These are phyloP conservation scores for Pseudogymnoascus sp. DNA, from an alignment of 2,329 filamentous ascomycete species.

Conservation along the genomic window DNA sequence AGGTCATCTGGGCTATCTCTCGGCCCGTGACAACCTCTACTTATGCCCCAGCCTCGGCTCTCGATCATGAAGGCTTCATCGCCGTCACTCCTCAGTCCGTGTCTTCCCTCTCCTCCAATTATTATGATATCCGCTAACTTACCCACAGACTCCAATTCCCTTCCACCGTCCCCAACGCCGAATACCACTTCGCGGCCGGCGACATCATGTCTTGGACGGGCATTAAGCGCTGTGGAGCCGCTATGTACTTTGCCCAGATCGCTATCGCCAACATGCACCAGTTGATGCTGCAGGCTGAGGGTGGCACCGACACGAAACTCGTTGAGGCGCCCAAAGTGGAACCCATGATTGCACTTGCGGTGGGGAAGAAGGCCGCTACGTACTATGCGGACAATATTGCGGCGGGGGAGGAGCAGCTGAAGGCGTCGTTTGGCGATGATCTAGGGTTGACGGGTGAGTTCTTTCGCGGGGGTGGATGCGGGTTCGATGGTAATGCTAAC, in stretches of 20 bases:
- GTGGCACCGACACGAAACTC: constrained; percentile 37
- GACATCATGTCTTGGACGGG: constrained; percentile 66
- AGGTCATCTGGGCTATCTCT: constrained; percentile 63
- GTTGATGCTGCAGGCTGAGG: constrained; percentile 41
- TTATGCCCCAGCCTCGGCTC: constrained; percentile 50
- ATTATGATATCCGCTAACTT: constrained; percentile 8
- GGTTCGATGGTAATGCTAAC: background rate
- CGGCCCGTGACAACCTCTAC: constrained; percentile 52
- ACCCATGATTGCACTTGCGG: constrained; percentile 61
- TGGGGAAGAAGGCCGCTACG: constrained; percentile 61
- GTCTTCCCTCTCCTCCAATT: background rate
- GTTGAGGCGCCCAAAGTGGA: constrained; percentile 45
- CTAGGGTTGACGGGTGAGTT: constrained; percentile 43
- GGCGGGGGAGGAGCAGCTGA: constrained; percentile 54
- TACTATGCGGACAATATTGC: constrained; percentile 51
- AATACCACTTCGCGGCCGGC: constrained; percentile 59
- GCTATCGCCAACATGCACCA: constrained; percentile 61
- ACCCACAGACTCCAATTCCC: constrained; percentile 46
- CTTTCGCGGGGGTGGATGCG: background rate
- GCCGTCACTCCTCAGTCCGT: constrained; percentile 50
- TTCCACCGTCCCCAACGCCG: constrained; percentile 45
- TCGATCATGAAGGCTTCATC: constrained; percentile 60
- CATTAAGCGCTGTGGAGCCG: constrained; percentile 70
- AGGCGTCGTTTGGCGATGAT: constrained; percentile 59
- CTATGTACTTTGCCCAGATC: constrained; percentile 65